Evolutionary conservation across 192 early-diverging fungal species (phyloP).

Genomic region (Geranomyces michiganensis): DNA sequence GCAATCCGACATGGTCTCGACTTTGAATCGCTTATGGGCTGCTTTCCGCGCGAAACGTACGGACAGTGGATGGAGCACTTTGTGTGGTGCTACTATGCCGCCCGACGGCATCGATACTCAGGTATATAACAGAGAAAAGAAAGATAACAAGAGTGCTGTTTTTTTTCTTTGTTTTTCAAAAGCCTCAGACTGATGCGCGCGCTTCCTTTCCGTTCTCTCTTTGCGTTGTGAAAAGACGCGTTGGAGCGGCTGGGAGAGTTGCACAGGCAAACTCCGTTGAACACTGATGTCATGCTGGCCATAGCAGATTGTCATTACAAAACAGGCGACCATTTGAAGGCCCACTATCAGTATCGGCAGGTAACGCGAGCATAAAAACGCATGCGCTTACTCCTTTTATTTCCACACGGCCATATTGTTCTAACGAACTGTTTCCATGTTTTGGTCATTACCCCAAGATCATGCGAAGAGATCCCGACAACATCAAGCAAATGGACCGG

Average conservation of each 20-base stretch:
- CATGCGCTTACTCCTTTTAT: too few relatives aligned
- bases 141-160: too few relatives aligned
- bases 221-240: slow-evolving; percentile 1
- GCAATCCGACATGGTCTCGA: slow-evolving; percentile 9
- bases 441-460: not conserved
- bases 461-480: not conserved
- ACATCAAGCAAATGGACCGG: slow-evolving; percentile 17
- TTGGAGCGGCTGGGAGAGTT: not conserved
- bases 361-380: not conserved
- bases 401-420: too few relatives aligned
- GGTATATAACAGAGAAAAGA: too few relatives aligned
- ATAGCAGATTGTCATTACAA: slow-evolving; percentile 14
- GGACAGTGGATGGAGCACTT: slow-evolving; percentile 3
- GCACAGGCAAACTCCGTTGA: not conserved
- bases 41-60: not conserved
- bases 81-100: slow-evolving; percentile 5
- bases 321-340: slow-evolving; percentile 7
- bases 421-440: too few relatives aligned
- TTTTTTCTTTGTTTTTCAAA: too few relatives aligned
- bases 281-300: slow-evolving; percentile 13
- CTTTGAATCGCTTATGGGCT: not conserved
- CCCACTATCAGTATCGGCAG: slow-evolving; percentile 4
- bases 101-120: slow-evolving; percentile 6
- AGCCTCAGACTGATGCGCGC: too few relatives aligned
- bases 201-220: not conserved